These are phyloP conservation scores for Salvia rosmarinus DNA, from an alignment of 257 asterid genomes.

Conservation along the genomic window DNA sequence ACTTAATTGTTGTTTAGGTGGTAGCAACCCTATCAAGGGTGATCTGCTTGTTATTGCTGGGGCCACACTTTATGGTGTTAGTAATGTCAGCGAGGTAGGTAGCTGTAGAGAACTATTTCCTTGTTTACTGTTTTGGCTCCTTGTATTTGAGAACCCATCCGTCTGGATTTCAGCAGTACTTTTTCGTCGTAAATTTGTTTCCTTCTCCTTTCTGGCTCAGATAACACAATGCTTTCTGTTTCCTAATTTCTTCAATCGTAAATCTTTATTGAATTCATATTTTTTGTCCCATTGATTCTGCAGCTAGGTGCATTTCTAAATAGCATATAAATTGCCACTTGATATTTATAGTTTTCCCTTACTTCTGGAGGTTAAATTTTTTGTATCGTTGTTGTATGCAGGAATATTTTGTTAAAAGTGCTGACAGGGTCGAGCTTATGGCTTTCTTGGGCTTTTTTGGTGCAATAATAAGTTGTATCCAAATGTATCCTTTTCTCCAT, in stretches of 20 bases:
- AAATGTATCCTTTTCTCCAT: constrained; percentile 68
- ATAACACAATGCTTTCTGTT: neutral
- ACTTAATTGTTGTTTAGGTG: constrained; percentile 50
- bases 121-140: constrained; percentile 20
- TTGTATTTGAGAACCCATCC: constrained; percentile 6
- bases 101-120: constrained; percentile 15
- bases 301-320: too few species aligned
- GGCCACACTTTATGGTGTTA: constrained; percentile 84
- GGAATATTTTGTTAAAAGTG: constrained; percentile 88
- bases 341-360: neutral
- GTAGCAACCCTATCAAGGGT: constrained; percentile 82
- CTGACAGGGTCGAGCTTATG: constrained; percentile 91
- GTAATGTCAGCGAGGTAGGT: constrained; percentile 86
- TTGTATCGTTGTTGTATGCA: constrained; percentile 42
- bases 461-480: constrained; percentile 81
- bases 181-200: constrained; percentile 2
- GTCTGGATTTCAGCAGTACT: constrained; percentile 4
- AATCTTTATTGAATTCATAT: neutral
- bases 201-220: neutral
- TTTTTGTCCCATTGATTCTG: too few species aligned
- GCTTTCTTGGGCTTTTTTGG: constrained; percentile 92
- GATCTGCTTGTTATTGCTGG: constrained; percentile 84
- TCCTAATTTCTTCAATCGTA: neutral
- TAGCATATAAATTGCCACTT: too few species aligned
- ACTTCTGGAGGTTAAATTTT: neutral